Base-by-base conservation (phyloP, 2,329 filamentous ascomycete genomes). In the Penicillium sp. region DNA sequence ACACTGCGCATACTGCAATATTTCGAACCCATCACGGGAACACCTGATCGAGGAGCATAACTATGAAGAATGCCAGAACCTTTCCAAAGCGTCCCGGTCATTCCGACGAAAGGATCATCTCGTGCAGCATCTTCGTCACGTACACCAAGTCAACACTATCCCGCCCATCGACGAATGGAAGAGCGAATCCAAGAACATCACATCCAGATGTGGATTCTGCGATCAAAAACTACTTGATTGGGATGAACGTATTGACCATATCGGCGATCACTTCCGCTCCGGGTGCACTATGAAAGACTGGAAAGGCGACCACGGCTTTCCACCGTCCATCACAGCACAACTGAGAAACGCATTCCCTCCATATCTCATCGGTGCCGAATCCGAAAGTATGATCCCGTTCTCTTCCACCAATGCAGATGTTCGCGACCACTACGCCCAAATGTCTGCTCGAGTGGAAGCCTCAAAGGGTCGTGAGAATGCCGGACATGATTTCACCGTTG, bases 31-130 rank as follows among this genome's bases (percentile, higher is more conserved):
- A 0, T 75, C 76, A 0, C 66, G 73, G 3, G 76, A 80, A 1
- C 83, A 86, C 64, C 70, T 83, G 11, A 78, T 81, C 43, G 76
- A 74, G 3, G 52, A 55, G 11, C 84, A 86, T 70, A 82, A 84
- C 55, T 82, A 85, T 65, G 68, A 73, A 13, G 74, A 77, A n/a
- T 86, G 84, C 43, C 78, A 81, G 43, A 84, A 83, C 35, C 78
- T 81, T 10, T 73, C 80, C 0, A 78, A 52, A 78, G 81, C 40
- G 48, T 79, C 46, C 6, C 61, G 85, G 10, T 85, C 83, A 0
- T 86, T 86, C 68, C 82, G 81, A 64, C 77, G 84, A 10, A 85
- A 85, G 70, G 84, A 86, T 62, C 83, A 86, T 66, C 73, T 86
- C 1, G 78, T 83, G 58, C 84, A 86, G 64, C 84, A 86, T 69